A percentile compares a stretch with the other conserved stretches of the same genome.
Conservation (phyloP, 2,329 filamentous ascomycete genomes). For the Stenocarpella maydis region DNA sequence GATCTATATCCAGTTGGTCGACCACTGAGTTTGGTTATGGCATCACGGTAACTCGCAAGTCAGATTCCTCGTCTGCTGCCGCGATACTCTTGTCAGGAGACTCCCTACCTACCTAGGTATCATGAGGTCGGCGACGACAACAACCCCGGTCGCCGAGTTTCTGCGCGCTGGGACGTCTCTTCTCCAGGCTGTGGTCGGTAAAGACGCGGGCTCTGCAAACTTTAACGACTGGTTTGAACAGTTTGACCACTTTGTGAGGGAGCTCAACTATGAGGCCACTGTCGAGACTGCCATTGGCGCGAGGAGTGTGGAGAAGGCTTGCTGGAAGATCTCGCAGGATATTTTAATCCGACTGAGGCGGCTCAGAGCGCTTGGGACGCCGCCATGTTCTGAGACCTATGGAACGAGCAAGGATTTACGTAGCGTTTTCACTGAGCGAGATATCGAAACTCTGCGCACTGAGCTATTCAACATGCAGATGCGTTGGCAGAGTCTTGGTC, state of each 20-base stretch:
- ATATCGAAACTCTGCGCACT: conserved; percentile 11
- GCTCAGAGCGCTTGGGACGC: background rate
- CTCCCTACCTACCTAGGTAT: too few species aligned
- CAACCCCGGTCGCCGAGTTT: background rate
- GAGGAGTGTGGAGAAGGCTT: conserved; percentile 1
- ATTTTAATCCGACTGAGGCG: conserved; percentile 23
- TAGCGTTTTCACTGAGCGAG: conserved; percentile 15
- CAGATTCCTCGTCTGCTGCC: background rate
- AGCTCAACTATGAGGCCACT: background rate
- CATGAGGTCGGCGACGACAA: too few species aligned
- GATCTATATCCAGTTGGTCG: background rate
- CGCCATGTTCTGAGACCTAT: background rate
- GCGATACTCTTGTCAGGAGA: background rate
- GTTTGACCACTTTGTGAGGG: background rate
- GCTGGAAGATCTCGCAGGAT: conserved; percentile 30
- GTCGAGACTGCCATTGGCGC: background rate
- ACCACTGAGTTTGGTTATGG: background rate
- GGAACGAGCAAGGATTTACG: background rate
- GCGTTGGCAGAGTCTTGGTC: conserved; percentile 2
- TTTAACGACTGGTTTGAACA: background rate
- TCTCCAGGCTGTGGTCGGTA: background rate
- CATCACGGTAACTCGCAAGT: background rate
- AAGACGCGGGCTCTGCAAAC: background rate
- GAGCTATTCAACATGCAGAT: conserved; percentile 7
- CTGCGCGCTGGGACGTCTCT: conserved; percentile 1